Evolutionary conservation across 352 stramenopile species (phyloP).

Genomic region (Phytophthora kernoviae): DNA sequence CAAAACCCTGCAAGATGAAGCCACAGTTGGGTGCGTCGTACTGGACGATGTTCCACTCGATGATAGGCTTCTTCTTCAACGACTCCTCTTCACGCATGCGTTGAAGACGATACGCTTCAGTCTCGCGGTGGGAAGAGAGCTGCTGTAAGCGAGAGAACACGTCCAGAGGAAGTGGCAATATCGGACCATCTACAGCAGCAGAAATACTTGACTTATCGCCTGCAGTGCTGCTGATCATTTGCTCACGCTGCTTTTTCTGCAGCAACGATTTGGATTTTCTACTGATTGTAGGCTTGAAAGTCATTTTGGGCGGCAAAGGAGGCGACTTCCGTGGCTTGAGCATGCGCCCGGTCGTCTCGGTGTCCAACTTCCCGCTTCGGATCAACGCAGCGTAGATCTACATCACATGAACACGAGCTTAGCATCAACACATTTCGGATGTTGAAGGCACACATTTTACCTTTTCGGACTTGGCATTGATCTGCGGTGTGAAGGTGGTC

Average conservation of each 20-base stretch:
- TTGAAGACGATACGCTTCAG: slow-evolving; percentile 11
- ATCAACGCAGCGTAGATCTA: slow-evolving; percentile 63
- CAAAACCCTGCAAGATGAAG: slow-evolving; percentile 62
- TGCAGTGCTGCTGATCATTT: background rate
- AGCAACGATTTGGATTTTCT: slow-evolving; percentile 47
- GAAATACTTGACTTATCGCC: background rate
- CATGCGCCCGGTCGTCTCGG: slow-evolving; percentile 28
- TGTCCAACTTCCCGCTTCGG: slow-evolving; percentile 38
- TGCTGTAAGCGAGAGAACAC: slow-evolving; percentile 43
- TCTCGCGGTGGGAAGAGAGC: slow-evolving; percentile 24
- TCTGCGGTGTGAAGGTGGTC: slow-evolving; percentile 51
- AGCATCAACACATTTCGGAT: background rate
- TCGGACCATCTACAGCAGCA: background rate
- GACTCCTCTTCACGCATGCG: slow-evolving; percentile 10
- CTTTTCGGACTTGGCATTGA: slow-evolving; percentile 55
- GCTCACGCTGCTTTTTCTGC: slow-evolving; percentile 32
- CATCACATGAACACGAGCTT: background rate
- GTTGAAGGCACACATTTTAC: slow-evolving; percentile 11
- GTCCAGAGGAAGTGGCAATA: slow-evolving; percentile 16
- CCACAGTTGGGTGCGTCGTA: slow-evolving; percentile 32
- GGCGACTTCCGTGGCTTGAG: slow-evolving; percentile 23
- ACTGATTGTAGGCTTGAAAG: slow-evolving; percentile 47
- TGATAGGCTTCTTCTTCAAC: background rate
- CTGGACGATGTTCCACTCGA: slow-evolving; percentile 46
- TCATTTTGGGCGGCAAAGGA: slow-evolving; percentile 27